Conservation (phyloP, 78 protist species). For the Dictyostelium brefeldianum region DNA sequence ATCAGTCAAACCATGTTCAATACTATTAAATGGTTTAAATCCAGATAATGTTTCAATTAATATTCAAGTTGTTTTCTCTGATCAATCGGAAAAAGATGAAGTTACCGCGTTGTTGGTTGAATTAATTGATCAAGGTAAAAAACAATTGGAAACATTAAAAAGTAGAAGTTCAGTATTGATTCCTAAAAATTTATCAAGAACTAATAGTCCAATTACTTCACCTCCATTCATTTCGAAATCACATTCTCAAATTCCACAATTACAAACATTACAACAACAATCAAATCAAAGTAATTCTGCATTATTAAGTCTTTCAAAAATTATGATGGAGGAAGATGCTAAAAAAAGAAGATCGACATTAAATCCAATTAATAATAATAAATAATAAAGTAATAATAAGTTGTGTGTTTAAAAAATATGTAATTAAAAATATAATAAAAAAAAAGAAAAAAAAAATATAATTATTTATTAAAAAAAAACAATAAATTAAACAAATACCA, state of each 20-base stretch:
- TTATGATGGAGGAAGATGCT: slow-evolving; percentile 18
- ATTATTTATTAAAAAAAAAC: not conserved
- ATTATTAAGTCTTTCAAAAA: slow-evolving; percentile 16
- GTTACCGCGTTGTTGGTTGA: not conserved
- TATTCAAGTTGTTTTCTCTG: not conserved
- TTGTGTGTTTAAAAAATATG: too few species aligned
- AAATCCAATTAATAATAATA: slow-evolving; percentile 19
- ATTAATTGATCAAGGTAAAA: not conserved
- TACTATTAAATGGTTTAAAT: slow-evolving; percentile 15
- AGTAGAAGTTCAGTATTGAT: not conserved
- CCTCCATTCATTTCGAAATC: not conserved
- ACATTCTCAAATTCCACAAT: not conserved
- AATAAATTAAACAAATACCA: too few species aligned
- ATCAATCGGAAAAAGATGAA: slow-evolving; percentile 1
- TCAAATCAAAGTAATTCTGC: slow-evolving; percentile 1
- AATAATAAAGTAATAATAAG: not conserved
- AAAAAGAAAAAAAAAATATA: too few species aligned
- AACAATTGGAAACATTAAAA: slow-evolving; percentile 17
- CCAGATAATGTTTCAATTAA: not conserved
- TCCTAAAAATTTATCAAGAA: slow-evolving; percentile 2
- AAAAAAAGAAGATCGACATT: slow-evolving; percentile 28
- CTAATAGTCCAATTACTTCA: slow-evolving; percentile 8
- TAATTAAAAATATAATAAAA: too few species aligned
- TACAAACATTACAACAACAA: not conserved
- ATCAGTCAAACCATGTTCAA: slow-evolving; percentile 9